A percentile compares a stretch with the other conserved stretches of the same genome.
These are phyloP conservation scores for Proliferodiscus dingleyae DNA, from an alignment of 2,329 filamentous ascomycete genomes.

Conservation along the genomic window DNA sequence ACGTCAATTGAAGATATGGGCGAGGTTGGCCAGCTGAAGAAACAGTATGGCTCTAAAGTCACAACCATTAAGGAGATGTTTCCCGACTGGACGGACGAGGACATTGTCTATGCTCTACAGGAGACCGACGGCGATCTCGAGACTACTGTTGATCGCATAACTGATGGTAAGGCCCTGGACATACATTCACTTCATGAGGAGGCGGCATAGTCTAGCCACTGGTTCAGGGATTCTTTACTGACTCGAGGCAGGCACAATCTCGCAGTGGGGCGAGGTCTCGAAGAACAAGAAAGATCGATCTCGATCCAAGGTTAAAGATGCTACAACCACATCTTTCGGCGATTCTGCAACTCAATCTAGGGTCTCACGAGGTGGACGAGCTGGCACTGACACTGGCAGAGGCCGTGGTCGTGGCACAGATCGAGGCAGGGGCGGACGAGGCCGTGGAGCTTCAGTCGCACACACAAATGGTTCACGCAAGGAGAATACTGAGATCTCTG, in stretches of 20 bases:
- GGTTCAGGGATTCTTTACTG: constrained; percentile 2
- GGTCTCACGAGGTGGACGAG: constrained; percentile 54
- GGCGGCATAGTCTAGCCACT: constrained; percentile 5
- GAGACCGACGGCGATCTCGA: constrained; percentile 80
- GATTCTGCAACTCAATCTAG: constrained; percentile 42
- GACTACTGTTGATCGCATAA: constrained; percentile 70
- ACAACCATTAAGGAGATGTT: constrained; percentile 86
- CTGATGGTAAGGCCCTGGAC: constrained; percentile 56
- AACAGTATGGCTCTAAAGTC: constrained; percentile 77
- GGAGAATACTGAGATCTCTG: constrained; percentile 52
- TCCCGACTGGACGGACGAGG: constrained; percentile 90
- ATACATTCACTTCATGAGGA: not conserved
- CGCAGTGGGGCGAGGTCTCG: constrained; percentile 80
- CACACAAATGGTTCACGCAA: constrained; percentile 60
- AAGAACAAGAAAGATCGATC: constrained; percentile 72
- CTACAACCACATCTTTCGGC: constrained; percentile 46
- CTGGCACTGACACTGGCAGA: constrained; percentile 54
- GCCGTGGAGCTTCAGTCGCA: constrained; percentile 56
- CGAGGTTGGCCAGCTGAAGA: constrained; percentile 88
- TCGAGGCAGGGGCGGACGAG: constrained; percentile 53
- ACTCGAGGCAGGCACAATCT: constrained; percentile 58
- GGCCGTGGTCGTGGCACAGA: constrained; percentile 60
- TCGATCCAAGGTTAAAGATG: constrained; percentile 63
- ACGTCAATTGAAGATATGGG: constrained; percentile 72
- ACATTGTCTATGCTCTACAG: constrained; percentile 86